Percentiles rank a stretch among this genome's conserved stretches.
These are phyloP conservation scores for Lentinus brumalis DNA, from an alignment of 768 basidiomycete species.

Conservation along the genomic window DNA sequence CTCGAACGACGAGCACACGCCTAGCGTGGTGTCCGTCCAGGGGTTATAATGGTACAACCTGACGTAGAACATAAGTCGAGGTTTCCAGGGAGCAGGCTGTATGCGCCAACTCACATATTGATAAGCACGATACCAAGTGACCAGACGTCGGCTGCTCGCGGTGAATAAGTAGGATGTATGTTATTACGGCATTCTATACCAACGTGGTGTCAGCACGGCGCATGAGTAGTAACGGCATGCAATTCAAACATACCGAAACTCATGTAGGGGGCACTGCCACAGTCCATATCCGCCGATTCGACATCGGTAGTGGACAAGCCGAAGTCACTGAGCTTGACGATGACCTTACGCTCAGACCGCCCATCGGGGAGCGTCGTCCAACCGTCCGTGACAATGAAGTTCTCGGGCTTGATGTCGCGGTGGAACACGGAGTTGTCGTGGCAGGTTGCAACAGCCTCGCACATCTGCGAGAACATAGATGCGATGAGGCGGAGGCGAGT, in stretches of 20 bases:
- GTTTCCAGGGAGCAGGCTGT: conserved; percentile 1
- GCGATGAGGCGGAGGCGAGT: conserved; percentile 91
- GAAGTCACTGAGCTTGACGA: conserved; percentile 97
- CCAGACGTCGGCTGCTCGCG: conserved; percentile 97
- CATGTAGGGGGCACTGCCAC: conserved; percentile 99
- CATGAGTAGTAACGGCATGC: conserved; percentile 6
- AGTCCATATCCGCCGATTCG: conserved; percentile 94
- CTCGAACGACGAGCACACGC: conserved; percentile 79
- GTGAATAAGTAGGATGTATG: conserved; percentile 89
- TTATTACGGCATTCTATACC: conserved; percentile 95
- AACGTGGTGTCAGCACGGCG: neutral
- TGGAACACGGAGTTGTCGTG: conserved; percentile 91
- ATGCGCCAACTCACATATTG: conserved; percentile 73
- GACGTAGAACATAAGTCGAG: conserved; percentile 3
- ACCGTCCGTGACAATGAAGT: conserved; percentile 93
- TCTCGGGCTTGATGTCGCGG: conserved; percentile 99
- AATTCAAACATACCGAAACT: conserved; percentile 71
- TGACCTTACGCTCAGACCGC: conserved; percentile 77
- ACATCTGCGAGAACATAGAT: conserved; percentile 99
- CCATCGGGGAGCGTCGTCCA: conserved; percentile 56
- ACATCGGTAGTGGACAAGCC: conserved; percentile 89
- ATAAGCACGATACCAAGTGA: conserved; percentile 98
- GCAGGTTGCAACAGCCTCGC: conserved; percentile 93
- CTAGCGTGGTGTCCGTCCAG: conserved; percentile 92
- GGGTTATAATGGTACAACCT: conserved; percentile 98